Conservation (phyloP, 768 basidiomycete species). For the Trametes cingulata region DNA sequence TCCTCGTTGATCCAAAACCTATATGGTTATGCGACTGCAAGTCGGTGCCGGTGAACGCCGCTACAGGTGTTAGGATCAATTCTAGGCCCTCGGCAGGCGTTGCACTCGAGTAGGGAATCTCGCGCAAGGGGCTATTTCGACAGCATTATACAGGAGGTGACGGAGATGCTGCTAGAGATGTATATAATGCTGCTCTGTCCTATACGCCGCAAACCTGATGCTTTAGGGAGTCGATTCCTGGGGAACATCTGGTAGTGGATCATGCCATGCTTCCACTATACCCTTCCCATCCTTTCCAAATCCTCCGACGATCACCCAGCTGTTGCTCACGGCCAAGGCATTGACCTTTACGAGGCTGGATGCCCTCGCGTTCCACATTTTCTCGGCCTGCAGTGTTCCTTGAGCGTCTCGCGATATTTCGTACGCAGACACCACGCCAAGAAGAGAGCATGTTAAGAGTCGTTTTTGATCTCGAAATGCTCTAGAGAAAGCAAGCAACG, state of each 20-base stretch:
- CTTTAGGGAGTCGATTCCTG: background rate
- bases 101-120: no score
- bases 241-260: background rate
- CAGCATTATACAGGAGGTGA: no score
- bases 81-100: no score
- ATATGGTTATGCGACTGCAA: no score
- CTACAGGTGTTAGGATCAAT: no score
- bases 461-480: slow-evolving; percentile 48
- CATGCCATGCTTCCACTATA: slow-evolving; percentile 59
- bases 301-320: slow-evolving; percentile 61
- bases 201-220: background rate
- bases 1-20: no score
- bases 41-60: no score
- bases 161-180: no score
- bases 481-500: slow-evolving; percentile 33
- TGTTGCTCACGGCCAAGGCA: slow-evolving; percentile 49
- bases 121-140: no score
- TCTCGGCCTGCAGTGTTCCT: slow-evolving; percentile 42
- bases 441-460: slow-evolving; percentile 59
- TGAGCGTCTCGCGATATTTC: slow-evolving; percentile 41
- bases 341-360: slow-evolving; percentile 62
- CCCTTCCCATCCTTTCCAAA: slow-evolving; percentile 59
- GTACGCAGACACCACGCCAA: slow-evolving; percentile 58
- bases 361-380: slow-evolving; percentile 49
- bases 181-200: no score